Base-by-base conservation (phyloP, 768 basidiomycete genomes). In the Pisolithus sp. region DNA sequence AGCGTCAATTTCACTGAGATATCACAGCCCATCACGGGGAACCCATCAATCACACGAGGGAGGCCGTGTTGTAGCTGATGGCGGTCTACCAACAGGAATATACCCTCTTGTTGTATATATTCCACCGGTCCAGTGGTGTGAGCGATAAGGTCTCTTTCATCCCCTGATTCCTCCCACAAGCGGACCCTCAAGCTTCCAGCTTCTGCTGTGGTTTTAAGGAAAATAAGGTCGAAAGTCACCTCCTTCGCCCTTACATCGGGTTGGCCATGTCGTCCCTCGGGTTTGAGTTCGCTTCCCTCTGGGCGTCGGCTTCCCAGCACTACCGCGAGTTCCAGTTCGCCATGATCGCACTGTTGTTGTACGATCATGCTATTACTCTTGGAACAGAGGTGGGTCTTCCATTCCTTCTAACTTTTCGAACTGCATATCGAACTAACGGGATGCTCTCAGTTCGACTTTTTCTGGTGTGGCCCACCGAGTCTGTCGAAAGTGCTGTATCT, bases 401-500 rank as follows among this genome's bases (percentile, higher is more conserved):
- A 21, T 12, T 5, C 8, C 15, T 12, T 13, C n/a, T n/a, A n/a
- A n/a, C n/a, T n/a, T n/a, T 10, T 41, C 20, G 51, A 20, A 10
- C 5, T 21, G 20, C 7, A 30, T 12, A 45, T 18, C 31, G 15
- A 17, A 21, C 15, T 36, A 21, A 44, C 9, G n/a, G n/a, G n/a
- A n/a, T 42, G 21, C 7, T 15, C 31, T n/a, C 37, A 56, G 55
- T 44, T 54, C 28, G 26, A 21, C 13, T 26, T 49, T 20, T 56
- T 56, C 30, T 56, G 55, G 55, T 43, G 26, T 12, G 34, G 44
- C 17, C 20, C 13, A 21, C 34, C 39, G 40, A 46, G 47, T 49
- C 12, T 45, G 20, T 54, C 55, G 10, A 55, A 45, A 28, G 40
- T 54, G 10, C 23, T 56, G 6, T 56, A 56, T 46, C 53, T 56